Evolutionary conservation across 306 rosid species (phyloP), one percentile per base, ranked within the genome.

Genomic region (Quercus bicolor): DNA sequence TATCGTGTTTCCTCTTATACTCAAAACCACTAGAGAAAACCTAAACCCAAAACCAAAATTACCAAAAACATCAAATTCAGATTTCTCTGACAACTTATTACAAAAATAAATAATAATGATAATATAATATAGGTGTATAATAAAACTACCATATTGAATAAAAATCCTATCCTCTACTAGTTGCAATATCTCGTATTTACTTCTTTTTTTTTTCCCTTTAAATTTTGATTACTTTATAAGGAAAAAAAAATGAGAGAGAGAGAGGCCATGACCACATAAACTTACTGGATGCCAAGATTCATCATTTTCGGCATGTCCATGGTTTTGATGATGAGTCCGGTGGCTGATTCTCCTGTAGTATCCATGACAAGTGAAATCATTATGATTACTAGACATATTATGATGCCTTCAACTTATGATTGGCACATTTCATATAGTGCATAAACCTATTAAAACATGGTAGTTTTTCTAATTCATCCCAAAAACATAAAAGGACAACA

Each of bases 271-370:
- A 77, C 71, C 8, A 69, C 8, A 61, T 28, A 31, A 45, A 62
- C 97, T 84, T 62, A 96, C 99, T 28, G 99, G 98, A 10, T 88
- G 98, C 99, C 99, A 96, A 15, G 99, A 96, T 82, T 96, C 99
- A 70, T 96, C 99, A 59, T 93, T 96, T 80, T 96, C 99, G 21
- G 89, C 97, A 64, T 96, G 99, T 34, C 99, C 99, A 64, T 96
- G 99, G 83, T 96, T 91, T 84, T 96, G 99, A 78, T 96, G 99
- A 87, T 93, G 99, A 61, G 98, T 96, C 87, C 99, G 91, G 60
- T 96, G 99, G 81, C 99, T 96, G 24, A 96, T 96, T 84, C 99
- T 93, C 99, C 99, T 93, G 86, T 1, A 76, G 51, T 33, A 66
- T 48, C 48, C 72, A 34, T 19, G 24, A 66, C 26, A 66, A 64